phyloP scores from a whole-genome alignment of 225 moss, liverwort and hornwort genomes.

The Pseudisothecium myosuroides region DNA sequence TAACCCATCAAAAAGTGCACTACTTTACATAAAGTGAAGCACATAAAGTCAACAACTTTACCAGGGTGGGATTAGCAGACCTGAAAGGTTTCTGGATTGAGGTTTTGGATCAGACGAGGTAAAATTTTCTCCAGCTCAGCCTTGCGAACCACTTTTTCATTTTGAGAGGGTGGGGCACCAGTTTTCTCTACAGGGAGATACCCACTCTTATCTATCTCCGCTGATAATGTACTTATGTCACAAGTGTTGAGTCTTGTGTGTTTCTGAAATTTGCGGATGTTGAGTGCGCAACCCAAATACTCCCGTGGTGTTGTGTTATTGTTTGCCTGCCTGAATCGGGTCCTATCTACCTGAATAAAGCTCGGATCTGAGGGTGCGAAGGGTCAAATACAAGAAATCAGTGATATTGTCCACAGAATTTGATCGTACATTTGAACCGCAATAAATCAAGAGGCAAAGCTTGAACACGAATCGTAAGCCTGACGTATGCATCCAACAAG shows the following conservation, averaged over 20 bases:
- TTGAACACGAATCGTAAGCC: background rate
- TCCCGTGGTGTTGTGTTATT: constrained; percentile 70
- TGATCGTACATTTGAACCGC: background rate
- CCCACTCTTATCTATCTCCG: constrained; percentile 50
- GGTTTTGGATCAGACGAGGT: constrained; percentile 45
- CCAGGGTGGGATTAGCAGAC: background rate
- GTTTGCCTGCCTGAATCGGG: constrained; percentile 70
- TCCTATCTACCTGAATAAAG: constrained; percentile 49
- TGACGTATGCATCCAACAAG: background rate
- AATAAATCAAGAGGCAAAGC: background rate
- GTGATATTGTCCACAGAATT: background rate
- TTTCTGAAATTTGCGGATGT: constrained; percentile 79
- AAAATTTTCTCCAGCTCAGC: constrained; percentile 82
- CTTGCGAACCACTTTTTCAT: constrained; percentile 76
- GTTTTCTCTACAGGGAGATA: constrained; percentile 33
- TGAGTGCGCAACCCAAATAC: constrained; percentile 64
- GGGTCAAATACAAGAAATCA: background rate
- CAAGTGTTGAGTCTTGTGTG: constrained; percentile 73
- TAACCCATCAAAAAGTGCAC: background rate
- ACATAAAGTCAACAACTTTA: background rate
- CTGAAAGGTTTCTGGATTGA: constrained; percentile 74
- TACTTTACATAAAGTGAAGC: background rate
- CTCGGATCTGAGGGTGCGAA: constrained; percentile 17
- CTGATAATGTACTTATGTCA: constrained; percentile 35
- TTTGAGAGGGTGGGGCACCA: constrained; percentile 20